Evolutionary conservation across 2,329 filamentous ascomycete species (phyloP), one percentile per base, ranked within the genome.

Genomic region (Penicillium aurantiogriseum): DNA sequence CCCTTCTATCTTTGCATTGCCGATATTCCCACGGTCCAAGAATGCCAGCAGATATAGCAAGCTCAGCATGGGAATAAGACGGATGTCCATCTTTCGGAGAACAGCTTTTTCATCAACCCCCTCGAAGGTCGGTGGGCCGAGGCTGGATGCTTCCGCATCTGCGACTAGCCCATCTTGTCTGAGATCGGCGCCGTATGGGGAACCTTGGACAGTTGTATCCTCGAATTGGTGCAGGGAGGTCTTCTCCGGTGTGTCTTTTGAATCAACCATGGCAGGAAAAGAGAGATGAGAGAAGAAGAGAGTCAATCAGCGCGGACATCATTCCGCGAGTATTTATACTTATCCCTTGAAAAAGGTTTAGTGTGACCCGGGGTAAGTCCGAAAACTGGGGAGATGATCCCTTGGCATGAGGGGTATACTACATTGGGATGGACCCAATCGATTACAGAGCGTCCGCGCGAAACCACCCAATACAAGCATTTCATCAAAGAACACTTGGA

Each of bases 21-120:
- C 71, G 11, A 74, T 71, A 56, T 74, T 74, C 3, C 71, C 68
- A 13, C 71, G 67, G 45, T 74, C 71, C 31, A 74, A 46, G 51
- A 72, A 74, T 5, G 65, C 66, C 2, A 74, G 57, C 0, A 74
- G 58, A 52, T 74, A 74, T 11, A 70, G 43, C 4, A 66, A 31
- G 6, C 63, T 64, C 13, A 70, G 61, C 65, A 69, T 69, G 4
- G 68, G 68, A 51, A 70, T 67, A 33, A 70, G 51, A 5, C 64
- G 63, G 15, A 67, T 29, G 47, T 70, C 68, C 66, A 70, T 68
- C 53, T 70, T 70, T 23, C 66, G 66, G n/a, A 69, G 60, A 1
- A 69, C 54, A 0, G 52, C 57, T 9, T 62, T 57, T 51, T 68
- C 65, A 50, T 65, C 59, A 1, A 65, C 47, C 4, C 52, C 58